A percentile compares a stretch with the other conserved stretches of the same genome.
Evolutionary conservation across 1,284 basidiomycete species (phyloP).

Genomic region (Ceratobasidium sp.): DNA sequence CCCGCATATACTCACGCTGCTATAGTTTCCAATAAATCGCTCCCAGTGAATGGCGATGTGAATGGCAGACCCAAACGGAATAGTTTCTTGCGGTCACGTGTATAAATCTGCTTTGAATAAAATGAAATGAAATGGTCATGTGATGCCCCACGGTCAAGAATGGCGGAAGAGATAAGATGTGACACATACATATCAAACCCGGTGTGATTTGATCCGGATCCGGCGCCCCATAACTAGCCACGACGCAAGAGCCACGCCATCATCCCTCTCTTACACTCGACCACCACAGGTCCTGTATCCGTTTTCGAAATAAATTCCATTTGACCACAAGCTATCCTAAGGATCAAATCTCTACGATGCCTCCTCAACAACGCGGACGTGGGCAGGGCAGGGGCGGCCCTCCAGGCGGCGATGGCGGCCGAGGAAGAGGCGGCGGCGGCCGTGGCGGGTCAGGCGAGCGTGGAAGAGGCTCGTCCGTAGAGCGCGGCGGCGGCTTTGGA

Average conservation of each 20-base stretch:
- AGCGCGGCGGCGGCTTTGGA: neutral
- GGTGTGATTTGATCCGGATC: too few species aligned
- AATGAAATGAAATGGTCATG: too few species aligned
- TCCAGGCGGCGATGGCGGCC: neutral
- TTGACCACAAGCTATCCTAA: neutral
- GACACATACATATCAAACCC: too few species aligned
- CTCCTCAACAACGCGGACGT: neutral
- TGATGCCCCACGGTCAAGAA: too few species aligned
- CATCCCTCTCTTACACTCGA: neutral
- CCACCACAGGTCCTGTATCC: neutral
- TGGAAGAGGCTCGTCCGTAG: neutral
- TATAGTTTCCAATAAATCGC: slow-evolving; percentile 29
- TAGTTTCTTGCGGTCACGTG: too few species aligned
- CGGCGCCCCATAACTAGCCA: too few species aligned
- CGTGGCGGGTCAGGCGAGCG: neutral
- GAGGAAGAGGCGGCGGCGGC: slow-evolving; percentile 2
- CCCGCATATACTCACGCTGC: neutral
- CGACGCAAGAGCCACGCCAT: too few species aligned
- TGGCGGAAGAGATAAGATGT: too few species aligned
- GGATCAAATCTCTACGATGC: neutral
- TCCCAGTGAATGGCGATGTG: too few species aligned
- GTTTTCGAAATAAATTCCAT: too few species aligned
- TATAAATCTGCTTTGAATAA: too few species aligned
- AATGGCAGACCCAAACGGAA: too few species aligned
- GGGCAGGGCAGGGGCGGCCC: slow-evolving; percentile 11